Base-by-base conservation (phyloP, 1,284 basidiomycete species). In the Volvariella surrecta region DNA sequence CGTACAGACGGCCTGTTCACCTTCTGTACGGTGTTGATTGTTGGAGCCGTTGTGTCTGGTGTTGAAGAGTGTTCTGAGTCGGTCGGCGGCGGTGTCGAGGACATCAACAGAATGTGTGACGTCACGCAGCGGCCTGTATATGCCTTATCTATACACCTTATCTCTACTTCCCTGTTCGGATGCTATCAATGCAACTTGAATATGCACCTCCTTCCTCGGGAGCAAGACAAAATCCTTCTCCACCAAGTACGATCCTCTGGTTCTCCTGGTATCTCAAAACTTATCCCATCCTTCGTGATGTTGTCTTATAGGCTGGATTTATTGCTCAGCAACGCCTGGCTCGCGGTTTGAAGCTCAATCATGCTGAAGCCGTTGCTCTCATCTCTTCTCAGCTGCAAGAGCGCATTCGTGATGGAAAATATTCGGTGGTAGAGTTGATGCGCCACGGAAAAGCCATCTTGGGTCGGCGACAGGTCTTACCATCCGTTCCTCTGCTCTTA, bases 241-340 rank as follows among this genome's bases (percentile, higher is more conserved):
- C 73, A 76, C 51, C 72, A 76, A 63, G 73, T 72, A 37, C 13
- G 45, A 39, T 32, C 38, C 18, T 15, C 9, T 31, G 30, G 15
- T n/a, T 16, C 31, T 37, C 21, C 17, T 18, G 32, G 2, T 30
- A 42, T 20, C 37, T 21, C 19, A 37, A 19, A 39, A 35, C 21
- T 40, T 45, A 34, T 42, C 19, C 8, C 31, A 50, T 30, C 44
- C 31, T 21, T 41, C 22, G n/a, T n/a, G n/a, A n/a, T n/a, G 13
- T 30, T 32, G 30, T 32, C 20, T 42, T 18, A 44, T 37, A 89
- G 74, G 77, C 87, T 19, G 93, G 93, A 15, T 79, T 76, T 46
- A 76, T 99, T 6, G 93, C 96, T 1, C 95, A 99, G 66, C 87
- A 91, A 55, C 85, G 96, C 18, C 81, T 99, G 7, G 94, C 95